Evolutionary conservation across 2,329 filamentous ascomycete genomes (phyloP).

Genomic region (Aspergillus neotritici): DNA sequence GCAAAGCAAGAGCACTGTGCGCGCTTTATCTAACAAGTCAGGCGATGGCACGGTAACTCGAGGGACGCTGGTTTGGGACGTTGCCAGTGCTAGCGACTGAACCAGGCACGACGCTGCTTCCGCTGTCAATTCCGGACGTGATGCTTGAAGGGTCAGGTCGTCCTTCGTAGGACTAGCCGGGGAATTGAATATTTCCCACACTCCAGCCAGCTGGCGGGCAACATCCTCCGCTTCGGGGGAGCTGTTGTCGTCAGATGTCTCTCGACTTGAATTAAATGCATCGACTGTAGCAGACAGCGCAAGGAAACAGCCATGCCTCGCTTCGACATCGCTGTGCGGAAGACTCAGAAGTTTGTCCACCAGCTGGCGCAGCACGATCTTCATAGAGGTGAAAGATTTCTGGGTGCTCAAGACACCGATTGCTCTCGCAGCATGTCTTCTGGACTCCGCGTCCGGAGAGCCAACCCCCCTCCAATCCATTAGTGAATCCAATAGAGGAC

Average conservation of each 20-base stretch:
- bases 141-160: conserved; percentile 35
- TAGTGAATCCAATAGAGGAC: conserved; percentile 63
- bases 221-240: conserved; percentile 23
- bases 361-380: conserved; percentile 28
- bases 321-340: conserved; percentile 36
- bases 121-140: conserved; percentile 38
- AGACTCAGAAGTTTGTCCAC: conserved; percentile 32
- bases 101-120: conserved; percentile 38
- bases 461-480: conserved; percentile 85
- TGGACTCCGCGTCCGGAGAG: conserved; percentile 67
- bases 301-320: conserved; percentile 42
- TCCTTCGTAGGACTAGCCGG: conserved; percentile 30
- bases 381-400: conserved; percentile 26
- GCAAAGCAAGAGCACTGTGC: conserved; percentile 35
- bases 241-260: conserved; percentile 12
- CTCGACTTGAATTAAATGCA: conserved; percentile 22
- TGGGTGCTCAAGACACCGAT: conserved; percentile 51
- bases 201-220: conserved; percentile 20
- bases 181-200: conserved; percentile 38
- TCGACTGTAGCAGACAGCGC: conserved; percentile 36
- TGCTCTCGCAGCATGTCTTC: conserved; percentile 64
- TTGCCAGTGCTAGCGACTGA: conserved; percentile 32
- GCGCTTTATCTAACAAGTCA: conserved; percentile 23
- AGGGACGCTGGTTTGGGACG: conserved; percentile 6
- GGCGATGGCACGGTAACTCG: conserved; percentile 15